Evolutionary conservation across 148 eudicot genomes (phyloP).

Genomic region (Rhododendron henanense): DNA sequence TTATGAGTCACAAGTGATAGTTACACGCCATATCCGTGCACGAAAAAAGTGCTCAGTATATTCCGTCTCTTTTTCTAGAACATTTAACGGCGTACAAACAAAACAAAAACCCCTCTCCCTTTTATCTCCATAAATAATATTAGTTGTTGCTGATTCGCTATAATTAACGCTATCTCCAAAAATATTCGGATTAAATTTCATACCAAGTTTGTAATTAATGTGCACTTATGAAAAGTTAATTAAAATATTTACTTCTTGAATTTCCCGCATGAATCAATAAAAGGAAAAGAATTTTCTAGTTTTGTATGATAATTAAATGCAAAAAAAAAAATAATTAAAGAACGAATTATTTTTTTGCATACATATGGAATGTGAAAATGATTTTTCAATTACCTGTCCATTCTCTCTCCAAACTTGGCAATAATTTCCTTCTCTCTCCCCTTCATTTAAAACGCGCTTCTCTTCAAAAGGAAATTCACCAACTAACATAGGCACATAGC

Average conservation of each 20-base stretch:
- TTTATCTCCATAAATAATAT: not conserved
- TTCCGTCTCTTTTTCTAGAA: not conserved
- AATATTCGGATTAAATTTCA: not conserved
- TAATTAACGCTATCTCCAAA: not conserved
- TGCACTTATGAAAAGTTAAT: not conserved
- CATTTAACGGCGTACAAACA: not conserved
- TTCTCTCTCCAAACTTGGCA: not conserved
- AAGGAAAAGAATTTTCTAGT: not conserved
- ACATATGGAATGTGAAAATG: not conserved
- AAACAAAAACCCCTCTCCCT: not conserved
- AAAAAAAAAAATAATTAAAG: not conserved
- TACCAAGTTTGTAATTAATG: not conserved
- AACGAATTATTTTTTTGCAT: not conserved
- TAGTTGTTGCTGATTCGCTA: not conserved
- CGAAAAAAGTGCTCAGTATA: too few relatives aligned
- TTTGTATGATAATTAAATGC: not conserved
- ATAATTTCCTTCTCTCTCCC: not conserved
- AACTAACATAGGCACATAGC: not conserved
- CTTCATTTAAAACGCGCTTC: not conserved
- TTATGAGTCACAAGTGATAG: not conserved
- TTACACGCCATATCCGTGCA: not conserved
- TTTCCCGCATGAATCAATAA: not conserved
- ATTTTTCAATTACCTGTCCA: not conserved
- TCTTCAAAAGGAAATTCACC: conserved; percentile 14
- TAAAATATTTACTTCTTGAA: not conserved